Evolutionary conservation across 371 early-diverging fungal genomes (phyloP).

Genomic region (Fennellomyces sp.): DNA sequence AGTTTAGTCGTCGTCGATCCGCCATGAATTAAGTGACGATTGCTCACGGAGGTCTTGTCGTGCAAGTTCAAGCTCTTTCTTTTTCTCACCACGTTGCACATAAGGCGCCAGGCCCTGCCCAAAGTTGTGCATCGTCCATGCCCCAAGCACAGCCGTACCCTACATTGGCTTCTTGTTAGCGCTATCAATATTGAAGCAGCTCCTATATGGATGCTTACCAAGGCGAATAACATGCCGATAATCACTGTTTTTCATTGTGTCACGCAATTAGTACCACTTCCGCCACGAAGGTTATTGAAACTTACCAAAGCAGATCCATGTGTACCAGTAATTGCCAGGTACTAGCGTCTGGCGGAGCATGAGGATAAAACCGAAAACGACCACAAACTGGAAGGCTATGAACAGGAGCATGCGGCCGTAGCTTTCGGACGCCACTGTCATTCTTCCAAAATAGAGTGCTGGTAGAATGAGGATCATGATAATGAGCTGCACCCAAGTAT

Average conservation of each 20-base stretch:
- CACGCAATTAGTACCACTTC: too few species aligned
- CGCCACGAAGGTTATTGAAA: background rate
- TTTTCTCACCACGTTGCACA: constrained; percentile 44
- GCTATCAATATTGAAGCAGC: constrained; percentile 21
- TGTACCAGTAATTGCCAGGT: constrained; percentile 36
- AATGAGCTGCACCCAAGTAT: constrained; percentile 31
- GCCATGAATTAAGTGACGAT: constrained; percentile 27
- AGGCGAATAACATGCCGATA: constrained; percentile 38
- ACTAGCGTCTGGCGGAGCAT: constrained; percentile 32
- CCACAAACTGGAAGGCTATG: constrained; percentile 40
- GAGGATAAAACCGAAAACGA: constrained; percentile 39
- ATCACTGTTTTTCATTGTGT: too few species aligned
- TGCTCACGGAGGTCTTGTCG: constrained; percentile 24
- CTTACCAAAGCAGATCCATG: constrained; percentile 55
- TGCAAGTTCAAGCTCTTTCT: constrained; percentile 19
- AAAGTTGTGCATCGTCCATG: constrained; percentile 39
- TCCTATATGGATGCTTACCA: constrained; percentile 36
- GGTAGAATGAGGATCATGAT: constrained; percentile 44
- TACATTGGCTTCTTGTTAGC: constrained; percentile 33
- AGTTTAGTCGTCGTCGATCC: constrained; percentile 43
- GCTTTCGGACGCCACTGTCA: constrained; percentile 38
- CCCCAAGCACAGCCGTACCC: constrained; percentile 28
- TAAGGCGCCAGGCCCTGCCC: constrained; percentile 45
- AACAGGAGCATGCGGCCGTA: constrained; percentile 34
- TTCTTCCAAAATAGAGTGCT: constrained; percentile 42